Evolutionary conservation across 2,329 filamentous ascomycete genomes (phyloP), one percentile per base, ranked within the genome.

Genomic region (Colletotrichum godetiae): DNA sequence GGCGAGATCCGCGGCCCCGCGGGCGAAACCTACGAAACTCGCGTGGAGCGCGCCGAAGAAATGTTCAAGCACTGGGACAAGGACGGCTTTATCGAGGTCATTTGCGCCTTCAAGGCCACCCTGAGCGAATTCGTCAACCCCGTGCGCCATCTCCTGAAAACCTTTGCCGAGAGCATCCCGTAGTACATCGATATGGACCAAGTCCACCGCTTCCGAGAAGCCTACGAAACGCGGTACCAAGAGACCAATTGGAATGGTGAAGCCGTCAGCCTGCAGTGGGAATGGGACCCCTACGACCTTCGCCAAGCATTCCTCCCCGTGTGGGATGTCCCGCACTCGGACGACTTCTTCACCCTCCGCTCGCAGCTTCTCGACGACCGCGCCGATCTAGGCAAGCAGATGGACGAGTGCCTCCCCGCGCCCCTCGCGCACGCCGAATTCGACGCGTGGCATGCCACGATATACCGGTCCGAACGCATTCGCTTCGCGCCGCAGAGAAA

Each of bases 31-130:
- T n/a, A n/a, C 31, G 58, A 15, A 4, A 68, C 64, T 6, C 24
- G 69, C 19, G 31, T 68, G 2, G 65, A 37, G 7, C 24, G 65
- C 1, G 65, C 69, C 15, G 69, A 63, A 27, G 5, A 0, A 29
- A 5, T 68, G 1, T 72, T 72, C 53, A n/a, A 12, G 15, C 58
- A 65, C 7, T 72, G 69, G 69, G 15, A 19, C 15, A 29, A 5
- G 8, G 13, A 13, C 15, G 69, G 68, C 53, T 72, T 68, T 15
- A 10, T 62, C 2, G 64, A 72, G n/a, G 46, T 63, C 37, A 37
- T 42, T 1, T 72, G 69, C 59, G 69, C 58, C 22, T 72, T 72
- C 69, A 68, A 63, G 42, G 58, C 69, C 37, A 72, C 69, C 12
- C 37, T 72, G 19, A 53, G 68, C 42, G 22, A 35, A 19, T 72